Conservation (phyloP, 169 alveolate species). For the Fabrea salina region DNA sequence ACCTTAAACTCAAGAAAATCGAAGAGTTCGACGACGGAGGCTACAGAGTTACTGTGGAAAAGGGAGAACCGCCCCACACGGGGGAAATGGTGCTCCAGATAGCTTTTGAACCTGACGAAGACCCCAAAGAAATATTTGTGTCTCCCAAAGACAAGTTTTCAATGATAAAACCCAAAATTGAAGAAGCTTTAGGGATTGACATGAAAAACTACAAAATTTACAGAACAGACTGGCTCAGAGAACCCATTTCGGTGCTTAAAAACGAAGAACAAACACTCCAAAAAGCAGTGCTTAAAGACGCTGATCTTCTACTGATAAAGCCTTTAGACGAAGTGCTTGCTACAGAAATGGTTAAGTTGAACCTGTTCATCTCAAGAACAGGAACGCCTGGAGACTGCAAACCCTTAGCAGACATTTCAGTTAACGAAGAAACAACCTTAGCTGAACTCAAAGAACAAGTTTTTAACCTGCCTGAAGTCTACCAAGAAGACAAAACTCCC, state of each 20-base stretch:
- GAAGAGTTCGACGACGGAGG: slow-evolving; percentile 26
- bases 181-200: slow-evolving; percentile 14
- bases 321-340: slow-evolving; percentile 36
- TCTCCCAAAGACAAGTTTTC: neutral
- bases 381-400: neutral
- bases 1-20: neutral
- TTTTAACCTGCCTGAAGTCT: neutral
- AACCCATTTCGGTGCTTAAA: slow-evolving; percentile 47
- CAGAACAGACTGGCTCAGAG: slow-evolving; percentile 44
- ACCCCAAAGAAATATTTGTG: slow-evolving; percentile 1
- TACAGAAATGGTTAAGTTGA: slow-evolving; percentile 41
- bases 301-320: slow-evolving; percentile 43
- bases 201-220: slow-evolving; percentile 37
- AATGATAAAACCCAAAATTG: slow-evolving; percentile 22
- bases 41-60: neutral
- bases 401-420: neutral
- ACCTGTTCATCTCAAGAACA: neutral
- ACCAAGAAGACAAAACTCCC: slow-evolving; percentile 26
- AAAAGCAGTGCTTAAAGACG: slow-evolving; percentile 38
- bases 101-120: neutral
- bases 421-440: neutral
- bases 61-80: slow-evolving; percentile 19
- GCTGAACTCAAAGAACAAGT: neutral
- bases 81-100: slow-evolving; percentile 6
- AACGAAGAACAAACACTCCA: slow-evolving; percentile 40